Percentiles rank a stretch among this genome's conserved stretches.
Evolutionary conservation across 2,329 filamentous ascomycete genomes (phyloP).

Genomic region (Thelonectria discophora): DNA sequence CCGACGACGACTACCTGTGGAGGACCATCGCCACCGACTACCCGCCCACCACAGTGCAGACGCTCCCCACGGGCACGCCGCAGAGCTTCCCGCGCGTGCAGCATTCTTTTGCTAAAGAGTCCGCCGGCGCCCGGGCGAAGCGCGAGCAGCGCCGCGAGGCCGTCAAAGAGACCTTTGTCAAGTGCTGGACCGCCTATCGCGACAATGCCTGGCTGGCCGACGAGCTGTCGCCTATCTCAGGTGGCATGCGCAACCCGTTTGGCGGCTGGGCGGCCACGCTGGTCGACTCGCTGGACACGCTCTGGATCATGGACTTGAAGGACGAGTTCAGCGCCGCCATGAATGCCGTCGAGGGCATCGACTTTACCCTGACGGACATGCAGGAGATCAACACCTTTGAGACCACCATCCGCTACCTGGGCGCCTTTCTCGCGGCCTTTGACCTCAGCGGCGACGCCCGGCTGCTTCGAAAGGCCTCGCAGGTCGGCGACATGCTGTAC

Average conservation of each 20-base stretch:
- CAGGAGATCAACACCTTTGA: conserved; percentile 72
- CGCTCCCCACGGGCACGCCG: conserved; percentile 44
- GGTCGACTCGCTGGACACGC: conserved; percentile 73
- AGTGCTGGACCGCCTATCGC: conserved; percentile 66
- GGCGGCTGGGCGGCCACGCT: conserved; percentile 74
- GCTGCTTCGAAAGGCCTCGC: conserved; percentile 68
- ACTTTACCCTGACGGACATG: conserved; percentile 64
- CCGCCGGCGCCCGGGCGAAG: conserved; percentile 35
- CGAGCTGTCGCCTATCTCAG: conserved; percentile 67
- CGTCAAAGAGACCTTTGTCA: conserved; percentile 53
- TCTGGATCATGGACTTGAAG: conserved; percentile 76
- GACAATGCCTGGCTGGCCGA: conserved; percentile 71
- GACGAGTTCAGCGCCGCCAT: conserved; percentile 73
- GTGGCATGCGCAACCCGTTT: conserved; percentile 63
- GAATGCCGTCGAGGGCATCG: conserved; percentile 63
- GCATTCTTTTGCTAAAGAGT: conserved; percentile 41
- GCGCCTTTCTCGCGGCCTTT: conserved; percentile 74
- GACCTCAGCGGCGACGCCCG: conserved; percentile 67
- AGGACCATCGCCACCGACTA: conserved; percentile 40
- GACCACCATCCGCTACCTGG: conserved; percentile 76
- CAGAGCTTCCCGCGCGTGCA: conserved; percentile 47
- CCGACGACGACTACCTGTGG: conserved; percentile 44
- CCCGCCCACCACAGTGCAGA: conserved; percentile 41
- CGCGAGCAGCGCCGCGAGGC: conserved; percentile 50
- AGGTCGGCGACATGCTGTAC: conserved; percentile 72